These are phyloP conservation scores for Leccinum subtestaceum DNA, from an alignment of 768 basidiomycete species.

Conservation along the genomic window DNA sequence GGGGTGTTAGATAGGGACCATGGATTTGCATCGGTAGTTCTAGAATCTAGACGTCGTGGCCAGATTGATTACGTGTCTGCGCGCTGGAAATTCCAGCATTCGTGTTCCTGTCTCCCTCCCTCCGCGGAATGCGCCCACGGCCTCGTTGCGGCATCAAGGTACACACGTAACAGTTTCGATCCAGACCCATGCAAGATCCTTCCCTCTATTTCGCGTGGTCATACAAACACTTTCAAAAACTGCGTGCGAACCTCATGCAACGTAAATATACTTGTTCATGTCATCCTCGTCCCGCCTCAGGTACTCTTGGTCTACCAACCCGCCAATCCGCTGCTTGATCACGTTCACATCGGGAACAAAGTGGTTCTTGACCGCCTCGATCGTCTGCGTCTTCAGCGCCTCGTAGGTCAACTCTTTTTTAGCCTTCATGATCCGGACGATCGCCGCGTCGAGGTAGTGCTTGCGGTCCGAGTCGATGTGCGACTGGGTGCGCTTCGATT, in stretches of 20 bases:
- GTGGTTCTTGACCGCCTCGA: slow-evolving; percentile 83
- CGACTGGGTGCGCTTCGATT: slow-evolving; percentile 75
- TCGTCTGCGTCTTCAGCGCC: slow-evolving; percentile 75
- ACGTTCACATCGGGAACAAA: slow-evolving; percentile 81
- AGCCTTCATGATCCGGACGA: slow-evolving; percentile 95
- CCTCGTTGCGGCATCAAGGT: neutral
- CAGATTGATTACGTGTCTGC: neutral
- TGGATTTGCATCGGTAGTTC: neutral
- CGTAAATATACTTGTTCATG: slow-evolving; percentile 70
- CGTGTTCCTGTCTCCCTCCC: neutral
- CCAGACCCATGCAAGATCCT: neutral
- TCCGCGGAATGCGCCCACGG: neutral
- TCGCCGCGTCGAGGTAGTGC: slow-evolving; percentile 86
- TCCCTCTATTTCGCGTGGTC: neutral
- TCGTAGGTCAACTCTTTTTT: slow-evolving; percentile 81
- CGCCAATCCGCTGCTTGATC: slow-evolving; percentile 84
- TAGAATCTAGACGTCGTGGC: neutral
- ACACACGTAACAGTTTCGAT: neutral
- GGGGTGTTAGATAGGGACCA: neutral
- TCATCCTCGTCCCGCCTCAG: slow-evolving; percentile 73
- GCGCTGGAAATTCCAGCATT: neutral
- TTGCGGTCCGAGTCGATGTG: slow-evolving; percentile 87
- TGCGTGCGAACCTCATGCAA: slow-evolving; percentile 48
- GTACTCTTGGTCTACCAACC: slow-evolving; percentile 85
- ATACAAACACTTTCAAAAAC: neutral